Percentiles rank a stretch among this genome's conserved stretches.
Evolutionary conservation across 345 rosid genomes (phyloP).

Genomic region (Ceriops decandra): DNA sequence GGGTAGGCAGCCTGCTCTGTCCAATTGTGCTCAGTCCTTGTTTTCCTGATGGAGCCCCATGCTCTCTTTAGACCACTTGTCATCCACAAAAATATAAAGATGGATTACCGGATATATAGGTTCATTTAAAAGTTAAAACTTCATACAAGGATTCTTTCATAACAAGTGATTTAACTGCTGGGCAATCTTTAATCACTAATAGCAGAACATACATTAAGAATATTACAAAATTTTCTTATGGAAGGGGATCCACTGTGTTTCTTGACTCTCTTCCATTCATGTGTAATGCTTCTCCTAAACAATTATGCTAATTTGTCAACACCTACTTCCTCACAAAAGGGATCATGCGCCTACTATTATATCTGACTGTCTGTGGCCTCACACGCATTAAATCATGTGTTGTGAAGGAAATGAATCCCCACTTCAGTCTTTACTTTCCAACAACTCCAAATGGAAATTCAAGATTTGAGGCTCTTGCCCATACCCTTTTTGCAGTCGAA

Average conservation of each 20-base stretch:
- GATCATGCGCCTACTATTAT: no score
- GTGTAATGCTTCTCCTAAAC: no score
- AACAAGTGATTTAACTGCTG: no score
- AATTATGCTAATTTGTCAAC: background rate
- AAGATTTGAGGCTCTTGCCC: constrained; percentile 1
- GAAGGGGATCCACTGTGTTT: no score
- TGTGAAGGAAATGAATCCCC: background rate
- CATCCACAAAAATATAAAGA: background rate
- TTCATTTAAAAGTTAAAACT: background rate
- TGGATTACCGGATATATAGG: background rate
- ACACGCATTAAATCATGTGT: background rate
- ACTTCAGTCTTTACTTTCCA: background rate
- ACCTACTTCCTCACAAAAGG: background rate
- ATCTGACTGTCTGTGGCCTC: background rate
- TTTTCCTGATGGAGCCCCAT: constrained; percentile 27
- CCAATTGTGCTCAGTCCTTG: constrained; percentile 15
- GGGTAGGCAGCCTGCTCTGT: constrained; percentile 8
- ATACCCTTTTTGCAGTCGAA: background rate
- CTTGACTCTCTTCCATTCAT: no score
- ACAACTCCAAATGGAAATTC: constrained; percentile 7
- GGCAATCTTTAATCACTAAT: no score
- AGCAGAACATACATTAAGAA: background rate
- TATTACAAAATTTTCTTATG: no score
- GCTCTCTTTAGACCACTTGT: constrained; percentile 13
- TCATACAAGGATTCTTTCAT: background rate